Base-by-base conservation (phyloP, 805 yeast species). In the Yamadazyma sp. region DNA sequence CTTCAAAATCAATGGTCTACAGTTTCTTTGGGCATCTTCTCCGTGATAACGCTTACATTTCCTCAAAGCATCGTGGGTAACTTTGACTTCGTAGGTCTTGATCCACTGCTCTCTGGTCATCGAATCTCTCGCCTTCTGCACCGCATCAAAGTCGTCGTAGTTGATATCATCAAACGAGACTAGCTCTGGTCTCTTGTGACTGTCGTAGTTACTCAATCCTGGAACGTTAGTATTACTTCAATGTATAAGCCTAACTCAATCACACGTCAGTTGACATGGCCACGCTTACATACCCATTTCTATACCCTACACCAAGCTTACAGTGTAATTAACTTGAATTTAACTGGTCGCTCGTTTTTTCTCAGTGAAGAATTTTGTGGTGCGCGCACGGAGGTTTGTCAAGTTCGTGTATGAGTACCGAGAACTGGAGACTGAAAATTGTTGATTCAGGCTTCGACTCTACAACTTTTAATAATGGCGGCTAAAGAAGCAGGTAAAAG, bases 101-200 rank as follows among this genome's bases (percentile, higher is more conserved):
- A 85, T 76, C 75, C 81, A 84, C 59, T 86, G 93, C 62, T 85
- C 95, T 61, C 88, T 80, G 39, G 84, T 52, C 75, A 84, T 70
- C 18, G 91, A 75, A 44, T 76, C 77, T 69, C 87, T 86, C n/a
- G 95, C 95, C 32, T 71, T 66, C 39, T 77, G 76, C 34, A 86
- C 75, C 48, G 78, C 80, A 11, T 66, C 62, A 44, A 73, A 71
- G 60, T 84, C 78, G 51, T 74, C 74, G 63, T 86, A 86, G 66
- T 84, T 84, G 47, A 86, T 84, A 47, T 81, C 85, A 63, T 86
- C 95, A 55, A 85, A 86, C 28, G 95, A 85, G 38, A 84, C 91
- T 51, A 77, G 71, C 51, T 82, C 86, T 29, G 86, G 81, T 61
- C 78, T 69, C 48, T 59, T 59, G 55, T 74, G 79, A 50, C 62